Conservation (phyloP, 306 rosid species). For the Medicago truncatula region MtrunA17r5.0-ANR NC_053042.1:40641501-40642000, state of each 20-base stretch:
- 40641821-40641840: slow-evolving; percentile 47
- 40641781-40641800: slow-evolving; percentile 40
- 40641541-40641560: slow-evolving; percentile 60
- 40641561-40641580: slow-evolving; percentile 61
- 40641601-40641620: slow-evolving; percentile 57
- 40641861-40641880: slow-evolving; percentile 55
- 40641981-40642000: slow-evolving; percentile 49
- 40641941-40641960: slow-evolving; percentile 47
- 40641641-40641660: slow-evolving; percentile 75
- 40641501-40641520: slow-evolving; percentile 77
- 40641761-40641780: slow-evolving; percentile 48
- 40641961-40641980: slow-evolving; percentile 81
- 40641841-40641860: slow-evolving; percentile 55
- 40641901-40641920: slow-evolving; percentile 55
- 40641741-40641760: slow-evolving; percentile 53
- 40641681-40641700: slow-evolving; percentile 62
- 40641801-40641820: slow-evolving; percentile 57
- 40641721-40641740: slow-evolving; percentile 65
- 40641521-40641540: slow-evolving; percentile 51
- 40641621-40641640: slow-evolving; percentile 43
- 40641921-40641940: slow-evolving; percentile 61
- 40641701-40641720: slow-evolving; percentile 63
- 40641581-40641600: slow-evolving; percentile 47
- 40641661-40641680: slow-evolving; percentile 67
- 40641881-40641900: slow-evolving; percentile 59